Evolutionary conservation across 352 stramenopile species (phyloP), one percentile per base, ranked within the genome.

Genomic region (Phytopythium vexans): DNA sequence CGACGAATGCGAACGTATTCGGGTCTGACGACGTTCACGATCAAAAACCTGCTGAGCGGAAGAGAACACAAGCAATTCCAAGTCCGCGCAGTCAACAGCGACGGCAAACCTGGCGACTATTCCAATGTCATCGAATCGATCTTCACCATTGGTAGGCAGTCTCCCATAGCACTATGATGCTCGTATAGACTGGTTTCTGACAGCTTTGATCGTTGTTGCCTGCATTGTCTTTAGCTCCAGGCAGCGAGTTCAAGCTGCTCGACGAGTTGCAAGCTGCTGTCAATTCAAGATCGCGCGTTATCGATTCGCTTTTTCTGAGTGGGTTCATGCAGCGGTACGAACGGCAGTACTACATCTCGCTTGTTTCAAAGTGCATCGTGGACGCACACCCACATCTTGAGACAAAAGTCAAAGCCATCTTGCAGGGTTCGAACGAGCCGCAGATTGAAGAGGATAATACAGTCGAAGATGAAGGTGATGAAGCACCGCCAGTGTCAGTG

Each of bases 261-360:
- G 78, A 90, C n/a, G 83, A 93, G 27, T 52, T 93, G 0, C 78
- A 93, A 44, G 77, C 79, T 41, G 83, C 81, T n/a, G 78, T 93
- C 8, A 89, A 90, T 54, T 80, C 80, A 9, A 64, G 66, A n/a
- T 68, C 74, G 1, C 75, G 68, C 7, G 74, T 82, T 12, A 70
- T 93, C 11, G 83, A 93, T 48, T 93, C 83, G 1, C 64, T 73
- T 21, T 90, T 93, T 59, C 63, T 91, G 53, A 93, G 80, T 46
- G 81, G 81, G 0, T 93, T 93, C 47, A 84, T 88, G 69, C 83
- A 93, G 56, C 76, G 83, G 0, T 93, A 92, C 45, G 81, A 91
- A 12, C 59, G 77, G 0, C 59, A 76, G 0, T 67, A 89, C 46
- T 93, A 90, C 44, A 88, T 93, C 40, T 48, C 70, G 1, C 58